These are phyloP conservation scores for Sphaerulina musiva DNA, from an alignment of 2,329 filamentous ascomycete genomes.

Conservation along the genomic window DNA sequence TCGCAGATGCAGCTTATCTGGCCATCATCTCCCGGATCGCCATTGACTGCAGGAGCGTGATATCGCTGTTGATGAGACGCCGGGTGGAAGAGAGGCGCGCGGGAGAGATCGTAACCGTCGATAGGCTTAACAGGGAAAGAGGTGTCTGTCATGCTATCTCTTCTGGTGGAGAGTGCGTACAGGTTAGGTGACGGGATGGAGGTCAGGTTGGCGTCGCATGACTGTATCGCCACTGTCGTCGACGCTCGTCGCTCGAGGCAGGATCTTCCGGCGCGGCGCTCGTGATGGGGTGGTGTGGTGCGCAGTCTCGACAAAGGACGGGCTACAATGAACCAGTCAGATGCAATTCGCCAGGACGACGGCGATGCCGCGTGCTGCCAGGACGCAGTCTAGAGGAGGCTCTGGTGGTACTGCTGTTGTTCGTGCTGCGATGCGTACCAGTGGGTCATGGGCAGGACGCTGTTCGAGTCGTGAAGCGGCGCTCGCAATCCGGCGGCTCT, in stretches of 20 bases:
- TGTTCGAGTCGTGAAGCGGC: slow-evolving; percentile 9
- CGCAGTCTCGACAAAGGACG: slow-evolving; percentile 17
- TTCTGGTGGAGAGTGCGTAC: slow-evolving; percentile 25
- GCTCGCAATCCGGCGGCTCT: slow-evolving; percentile 8
- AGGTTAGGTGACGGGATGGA: slow-evolving; percentile 30
- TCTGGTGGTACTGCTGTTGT: not conserved
- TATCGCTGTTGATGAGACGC: slow-evolving; percentile 22
- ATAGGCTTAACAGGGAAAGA: slow-evolving; percentile 30
- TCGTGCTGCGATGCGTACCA: slow-evolving; percentile 8
- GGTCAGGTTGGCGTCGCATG: slow-evolving; percentile 33
- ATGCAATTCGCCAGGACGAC: slow-evolving; percentile 8
- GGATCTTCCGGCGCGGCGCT: slow-evolving; percentile 11
- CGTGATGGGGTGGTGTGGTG: slow-evolving; percentile 10
- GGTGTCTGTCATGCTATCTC: slow-evolving; percentile 37
- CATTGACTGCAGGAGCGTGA: slow-evolving; percentile 18
- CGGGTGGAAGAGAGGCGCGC: slow-evolving; percentile 25
- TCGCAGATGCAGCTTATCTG: slow-evolving; percentile 98
- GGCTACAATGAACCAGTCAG: slow-evolving; percentile 11
- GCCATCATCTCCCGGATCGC: slow-evolving; percentile 67
- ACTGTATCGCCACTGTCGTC: slow-evolving; percentile 26
- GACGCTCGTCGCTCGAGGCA: slow-evolving; percentile 12
- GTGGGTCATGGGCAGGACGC: slow-evolving; percentile 15
- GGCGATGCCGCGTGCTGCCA: slow-evolving; percentile 1
- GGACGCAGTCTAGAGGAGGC: slow-evolving; percentile 1
- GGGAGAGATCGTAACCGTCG: slow-evolving; percentile 27